Evolutionary conservation across 2,329 filamentous ascomycete species (phyloP).

Genomic region (Mycosphaerella sp.): DNA sequence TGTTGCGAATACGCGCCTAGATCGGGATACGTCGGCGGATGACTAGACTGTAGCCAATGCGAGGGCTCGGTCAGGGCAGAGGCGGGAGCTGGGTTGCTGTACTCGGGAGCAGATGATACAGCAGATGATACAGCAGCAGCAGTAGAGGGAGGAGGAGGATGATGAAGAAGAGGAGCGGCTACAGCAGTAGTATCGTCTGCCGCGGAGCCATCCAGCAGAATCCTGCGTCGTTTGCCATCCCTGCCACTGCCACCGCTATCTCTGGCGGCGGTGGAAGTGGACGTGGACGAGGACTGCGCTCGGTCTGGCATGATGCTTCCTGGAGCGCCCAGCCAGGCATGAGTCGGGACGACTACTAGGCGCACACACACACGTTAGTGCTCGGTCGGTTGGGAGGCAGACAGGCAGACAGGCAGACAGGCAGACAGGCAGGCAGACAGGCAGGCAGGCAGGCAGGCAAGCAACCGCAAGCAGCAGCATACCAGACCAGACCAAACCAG

Average conservation of each 20-base stretch:
- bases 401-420: not conserved
- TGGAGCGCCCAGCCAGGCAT: constrained; percentile 2
- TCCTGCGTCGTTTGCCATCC: constrained; percentile 10
- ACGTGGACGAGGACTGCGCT: not conserved
- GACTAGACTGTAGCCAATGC: constrained; percentile 12
- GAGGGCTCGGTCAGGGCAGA: constrained; percentile 14
- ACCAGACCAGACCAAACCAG: too few relatives aligned
- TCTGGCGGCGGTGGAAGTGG: not conserved
- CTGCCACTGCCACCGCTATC: not conserved
- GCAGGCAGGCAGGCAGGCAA: too few relatives aligned
- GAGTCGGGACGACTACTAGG: constrained; percentile 6
- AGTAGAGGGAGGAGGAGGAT: not conserved
- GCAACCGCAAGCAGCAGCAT: too few relatives aligned
- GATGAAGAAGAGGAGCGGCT: not conserved
- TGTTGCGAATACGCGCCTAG: constrained; percentile 26
- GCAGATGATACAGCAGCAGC: constrained; percentile 3
- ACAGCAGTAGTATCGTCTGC: not conserved
- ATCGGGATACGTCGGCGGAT: constrained; percentile 23
- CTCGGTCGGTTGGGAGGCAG: not conserved
- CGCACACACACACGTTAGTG: constrained; percentile 2
- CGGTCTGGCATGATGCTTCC: constrained; percentile 10
- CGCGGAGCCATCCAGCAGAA: constrained; percentile 1
- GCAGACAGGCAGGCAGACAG: not conserved
- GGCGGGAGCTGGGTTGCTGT: constrained; percentile 4
- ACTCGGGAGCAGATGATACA: constrained; percentile 2